Evolutionary conservation across 257 asterid genomes (phyloP).

Genomic region (Gentiana dahurica): DNA sequence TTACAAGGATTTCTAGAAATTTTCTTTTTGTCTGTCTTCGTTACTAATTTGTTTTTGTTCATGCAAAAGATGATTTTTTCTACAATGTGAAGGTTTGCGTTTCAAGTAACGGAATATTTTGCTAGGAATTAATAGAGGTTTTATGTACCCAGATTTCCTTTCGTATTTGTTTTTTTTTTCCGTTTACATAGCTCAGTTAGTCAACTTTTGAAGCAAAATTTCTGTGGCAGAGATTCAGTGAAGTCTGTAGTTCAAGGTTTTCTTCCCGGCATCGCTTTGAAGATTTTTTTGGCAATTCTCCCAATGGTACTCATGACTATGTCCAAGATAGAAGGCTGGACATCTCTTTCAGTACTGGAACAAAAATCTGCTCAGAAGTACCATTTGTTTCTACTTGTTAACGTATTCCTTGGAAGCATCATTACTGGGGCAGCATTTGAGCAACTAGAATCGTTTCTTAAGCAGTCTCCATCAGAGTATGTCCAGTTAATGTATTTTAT

Average conservation of each 20-base stretch:
- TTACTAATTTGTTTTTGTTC: no score
- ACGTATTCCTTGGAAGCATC: constrained; percentile 82
- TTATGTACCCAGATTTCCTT: no score
- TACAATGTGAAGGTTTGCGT: no score
- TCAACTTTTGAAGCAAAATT: constrained; percentile 11
- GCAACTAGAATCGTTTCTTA: constrained; percentile 54
- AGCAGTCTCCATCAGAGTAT: constrained; percentile 65
- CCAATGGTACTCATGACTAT: constrained; percentile 55
- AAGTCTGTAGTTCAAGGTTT: constrained; percentile 71
- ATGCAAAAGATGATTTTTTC: no score
- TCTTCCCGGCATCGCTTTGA: constrained; percentile 74
- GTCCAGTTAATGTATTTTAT: background rate
- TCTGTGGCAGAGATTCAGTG: constrained; percentile 32
- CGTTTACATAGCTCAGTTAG: background rate
- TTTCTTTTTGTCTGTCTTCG: no score
- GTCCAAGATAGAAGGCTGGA: constrained; percentile 69
- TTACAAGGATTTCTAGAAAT: no score
- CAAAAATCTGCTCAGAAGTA: constrained; percentile 66
- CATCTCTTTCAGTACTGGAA: constrained; percentile 59
- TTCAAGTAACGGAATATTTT: background rate
- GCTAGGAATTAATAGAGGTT: background rate
- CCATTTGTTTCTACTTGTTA: constrained; percentile 66
- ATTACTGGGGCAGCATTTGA: constrained; percentile 80
- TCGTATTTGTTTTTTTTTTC: no score
- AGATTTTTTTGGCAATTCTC: constrained; percentile 52